Evolutionary conservation across 768 basidiomycete species (phyloP).

Genomic region (Phylloporus sp.): DNA sequence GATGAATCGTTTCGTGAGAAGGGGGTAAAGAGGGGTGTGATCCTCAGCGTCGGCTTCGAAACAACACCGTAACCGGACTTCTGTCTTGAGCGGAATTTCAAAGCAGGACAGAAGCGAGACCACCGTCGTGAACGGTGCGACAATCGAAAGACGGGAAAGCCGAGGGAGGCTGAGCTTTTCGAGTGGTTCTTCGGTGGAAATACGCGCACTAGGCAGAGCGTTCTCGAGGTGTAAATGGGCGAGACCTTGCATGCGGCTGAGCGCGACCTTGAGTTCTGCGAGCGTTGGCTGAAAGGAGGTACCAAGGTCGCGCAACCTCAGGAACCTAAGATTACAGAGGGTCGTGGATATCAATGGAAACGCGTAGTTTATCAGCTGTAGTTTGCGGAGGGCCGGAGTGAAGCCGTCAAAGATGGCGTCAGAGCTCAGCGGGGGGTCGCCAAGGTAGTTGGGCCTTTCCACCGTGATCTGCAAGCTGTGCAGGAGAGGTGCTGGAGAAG

Average conservation of each 20-base stretch:
- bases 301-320: constrained; percentile 32
- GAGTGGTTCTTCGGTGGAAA: background rate
- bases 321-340: constrained; percentile 33
- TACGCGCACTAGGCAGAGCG: constrained; percentile 26
- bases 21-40: constrained; percentile 8
- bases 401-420: constrained; percentile 28
- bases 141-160: constrained; percentile 15
- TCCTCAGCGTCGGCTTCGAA: constrained; percentile 3
- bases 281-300: constrained; percentile 26
- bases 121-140: constrained; percentile 17
- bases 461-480: constrained; percentile 26
- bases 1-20: constrained; percentile 16
- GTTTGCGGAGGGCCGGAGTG: constrained; percentile 31
- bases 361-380: constrained; percentile 34
- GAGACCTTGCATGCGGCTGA: constrained; percentile 33
- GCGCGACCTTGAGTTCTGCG: constrained; percentile 29
- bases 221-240: constrained; percentile 34
- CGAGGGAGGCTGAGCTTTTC: constrained; percentile 4
- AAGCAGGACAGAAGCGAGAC: constrained; percentile 11
- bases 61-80: constrained; percentile 15
- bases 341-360: constrained; percentile 35
- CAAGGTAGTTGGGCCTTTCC: constrained; percentile 15
- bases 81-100: constrained; percentile 9
- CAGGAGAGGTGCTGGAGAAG: constrained; percentile 30
- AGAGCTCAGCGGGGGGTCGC: constrained; percentile 22